phyloP scores from a whole-genome alignment of 2,329 filamentous ascomycete genomes.

The Fusarium devonianum region DNA sequence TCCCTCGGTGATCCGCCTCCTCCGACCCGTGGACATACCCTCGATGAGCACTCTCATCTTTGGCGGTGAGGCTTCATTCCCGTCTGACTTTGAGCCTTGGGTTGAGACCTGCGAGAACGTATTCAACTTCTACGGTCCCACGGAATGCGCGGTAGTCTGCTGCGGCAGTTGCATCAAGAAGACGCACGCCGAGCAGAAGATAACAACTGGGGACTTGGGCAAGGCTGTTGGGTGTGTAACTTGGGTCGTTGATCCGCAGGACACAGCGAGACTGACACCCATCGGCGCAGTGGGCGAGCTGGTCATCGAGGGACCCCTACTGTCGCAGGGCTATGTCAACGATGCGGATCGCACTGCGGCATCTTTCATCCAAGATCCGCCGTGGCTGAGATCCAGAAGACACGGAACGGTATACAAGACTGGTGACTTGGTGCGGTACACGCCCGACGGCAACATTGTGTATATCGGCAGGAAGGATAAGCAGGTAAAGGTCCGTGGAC shows the following conservation, averaged over 20 bases:
- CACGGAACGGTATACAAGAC: constrained; percentile 6
- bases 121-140: constrained; percentile 4
- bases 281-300: constrained; percentile 34
- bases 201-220: neutral
- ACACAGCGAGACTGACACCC: constrained; percentile 12
- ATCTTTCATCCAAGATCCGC: constrained; percentile 8
- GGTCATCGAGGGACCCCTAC: constrained; percentile 28
- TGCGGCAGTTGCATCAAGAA: neutral
- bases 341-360: neutral
- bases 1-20: neutral
- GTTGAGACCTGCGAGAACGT: neutral
- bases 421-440: constrained; percentile 4
- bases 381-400: neutral
- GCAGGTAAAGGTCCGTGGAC: constrained; percentile 45
- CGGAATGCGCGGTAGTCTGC: constrained; percentile 6
- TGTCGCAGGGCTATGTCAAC: constrained; percentile 21
- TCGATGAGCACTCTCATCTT: constrained; percentile 3
- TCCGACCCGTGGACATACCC: neutral
- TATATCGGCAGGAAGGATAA: constrained; percentile 16
- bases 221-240: neutral
- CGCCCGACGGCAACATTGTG: neutral
- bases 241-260: constrained; percentile 23
- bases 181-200: neutral
- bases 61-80: constrained; percentile 1
- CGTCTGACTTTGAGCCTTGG: constrained; percentile 4